These are phyloP conservation scores for Thelonectria rubi DNA, from an alignment of 2,329 filamentous ascomycete genomes.

Conservation along the genomic window DNA sequence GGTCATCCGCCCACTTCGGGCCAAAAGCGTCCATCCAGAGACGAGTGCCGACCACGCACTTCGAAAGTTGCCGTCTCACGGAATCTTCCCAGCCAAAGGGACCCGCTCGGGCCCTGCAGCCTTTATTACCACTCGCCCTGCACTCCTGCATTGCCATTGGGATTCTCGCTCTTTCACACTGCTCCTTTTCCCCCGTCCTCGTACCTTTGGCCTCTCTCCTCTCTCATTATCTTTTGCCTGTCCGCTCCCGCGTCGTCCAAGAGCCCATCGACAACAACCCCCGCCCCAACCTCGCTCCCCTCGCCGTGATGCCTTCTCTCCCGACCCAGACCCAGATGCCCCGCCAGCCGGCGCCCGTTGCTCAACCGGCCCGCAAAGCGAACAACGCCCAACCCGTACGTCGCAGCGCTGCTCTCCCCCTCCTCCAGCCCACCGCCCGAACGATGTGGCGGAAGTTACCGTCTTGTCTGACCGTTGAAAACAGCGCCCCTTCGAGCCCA, in stretches of 20 bases:
- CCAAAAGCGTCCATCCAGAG: conserved; percentile 2
- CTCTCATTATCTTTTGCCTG: background rate
- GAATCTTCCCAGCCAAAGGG: background rate
- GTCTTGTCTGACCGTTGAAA: conserved; percentile 4
- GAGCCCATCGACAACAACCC: background rate
- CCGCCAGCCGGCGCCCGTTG: conserved; percentile 46
- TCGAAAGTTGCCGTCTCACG: conserved; percentile 14
- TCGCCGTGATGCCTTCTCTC: conserved; percentile 31
- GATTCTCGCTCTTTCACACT: conserved; percentile 10
- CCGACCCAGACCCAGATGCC: conserved; percentile 43
- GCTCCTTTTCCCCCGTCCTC: background rate
- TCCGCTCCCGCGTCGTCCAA: too few species aligned
- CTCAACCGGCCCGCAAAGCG: conserved; percentile 38
- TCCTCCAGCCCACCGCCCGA: conserved; percentile 7
- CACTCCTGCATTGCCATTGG: conserved; percentile 3
- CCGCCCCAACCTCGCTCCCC: background rate
- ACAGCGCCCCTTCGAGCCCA: conserved; percentile 48
- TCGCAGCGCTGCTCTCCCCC: conserved; percentile 18
- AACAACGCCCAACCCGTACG: conserved; percentile 50
- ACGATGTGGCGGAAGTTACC: background rate
- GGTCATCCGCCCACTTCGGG: conserved; percentile 29
- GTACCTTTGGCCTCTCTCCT: background rate
- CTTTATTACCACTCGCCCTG: conserved; percentile 16
- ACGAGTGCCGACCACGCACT: conserved; percentile 9
- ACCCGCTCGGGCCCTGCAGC: conserved; percentile 16